Conservation (phyloP, 2,329 filamentous ascomycete species). For the Diplodia seriata region DNA sequence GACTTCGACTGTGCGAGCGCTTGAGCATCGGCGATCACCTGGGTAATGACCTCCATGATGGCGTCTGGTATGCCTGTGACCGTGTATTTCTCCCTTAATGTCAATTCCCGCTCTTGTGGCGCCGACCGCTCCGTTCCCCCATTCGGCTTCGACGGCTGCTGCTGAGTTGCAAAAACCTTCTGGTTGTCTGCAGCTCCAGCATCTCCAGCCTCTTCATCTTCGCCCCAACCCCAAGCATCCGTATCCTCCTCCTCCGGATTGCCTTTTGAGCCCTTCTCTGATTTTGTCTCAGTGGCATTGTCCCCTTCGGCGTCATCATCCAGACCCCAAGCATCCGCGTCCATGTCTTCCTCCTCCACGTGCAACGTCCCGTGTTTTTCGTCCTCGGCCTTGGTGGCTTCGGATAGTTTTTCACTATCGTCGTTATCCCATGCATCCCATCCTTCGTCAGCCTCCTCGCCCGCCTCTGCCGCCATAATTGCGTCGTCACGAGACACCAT, state of each 20-base stretch:
- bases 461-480: slow-evolving; percentile 63
- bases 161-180: slow-evolving; percentile 38
- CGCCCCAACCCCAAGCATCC: slow-evolving; percentile 88
- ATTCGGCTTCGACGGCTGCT: slow-evolving; percentile 37
- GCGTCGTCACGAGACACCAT: slow-evolving; percentile 74
- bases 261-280: slow-evolving; percentile 48
- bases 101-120: slow-evolving; percentile 66
- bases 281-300: slow-evolving; percentile 37
- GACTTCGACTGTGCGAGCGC: slow-evolving; percentile 63
- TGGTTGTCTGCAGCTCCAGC: slow-evolving; percentile 34
- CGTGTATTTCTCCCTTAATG: slow-evolving; percentile 83
- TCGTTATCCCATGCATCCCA: slow-evolving; percentile 86
- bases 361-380: slow-evolving; percentile 36
- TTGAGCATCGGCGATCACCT: slow-evolving; percentile 54
- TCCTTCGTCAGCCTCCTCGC: slow-evolving; percentile 67
- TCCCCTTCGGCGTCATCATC: slow-evolving; percentile 46
- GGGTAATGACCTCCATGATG: slow-evolving; percentile 71
- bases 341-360: slow-evolving; percentile 45
- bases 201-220: slow-evolving; percentile 56
- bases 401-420: slow-evolving; percentile 48
- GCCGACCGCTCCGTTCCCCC: slow-evolving; percentile 41
- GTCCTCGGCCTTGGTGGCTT: slow-evolving; percentile 31
- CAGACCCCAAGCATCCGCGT: slow-evolving; percentile 58
- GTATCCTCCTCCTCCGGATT: slow-evolving; percentile 48
- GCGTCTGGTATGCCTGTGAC: slow-evolving; percentile 87